phyloP scores from a whole-genome alignment of 768 basidiomycete species.

The Termitomyces titanicus region DNA sequence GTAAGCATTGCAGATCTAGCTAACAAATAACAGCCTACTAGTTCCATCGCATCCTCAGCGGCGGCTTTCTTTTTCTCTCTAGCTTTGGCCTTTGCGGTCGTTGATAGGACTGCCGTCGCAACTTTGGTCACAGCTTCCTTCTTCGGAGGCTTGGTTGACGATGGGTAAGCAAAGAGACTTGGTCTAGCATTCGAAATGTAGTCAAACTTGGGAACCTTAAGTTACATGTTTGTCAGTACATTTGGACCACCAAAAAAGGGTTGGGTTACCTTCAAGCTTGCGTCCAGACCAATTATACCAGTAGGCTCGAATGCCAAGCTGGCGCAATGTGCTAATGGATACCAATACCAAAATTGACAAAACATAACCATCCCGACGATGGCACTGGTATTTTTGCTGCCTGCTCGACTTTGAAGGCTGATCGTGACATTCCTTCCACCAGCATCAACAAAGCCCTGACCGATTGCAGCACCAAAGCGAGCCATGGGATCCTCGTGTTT shows the following conservation, averaged over 20 bases:
- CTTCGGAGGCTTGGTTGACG: slow-evolving; percentile 81
- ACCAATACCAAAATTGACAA: slow-evolving; percentile 99
- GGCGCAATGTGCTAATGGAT: slow-evolving; percentile 91
- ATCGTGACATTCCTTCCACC: slow-evolving; percentile 97
- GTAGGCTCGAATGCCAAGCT: slow-evolving; percentile 94
- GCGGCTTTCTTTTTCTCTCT: slow-evolving; percentile 91
- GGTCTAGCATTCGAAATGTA: slow-evolving; percentile 88
- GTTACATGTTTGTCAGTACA: slow-evolving; percentile 4
- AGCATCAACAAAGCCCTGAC: slow-evolving; percentile 96
- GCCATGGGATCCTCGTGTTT: slow-evolving; percentile 99
- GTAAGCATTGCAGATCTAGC: slow-evolving; percentile 9
- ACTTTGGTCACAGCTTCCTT: slow-evolving; percentile 92
- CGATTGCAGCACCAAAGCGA: slow-evolving; percentile 92
- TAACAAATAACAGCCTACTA: slow-evolving; percentile 41
- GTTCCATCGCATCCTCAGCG: slow-evolving; percentile 80
- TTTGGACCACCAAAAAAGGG: neutral
- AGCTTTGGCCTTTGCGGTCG: slow-evolving; percentile 95
- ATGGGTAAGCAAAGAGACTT: slow-evolving; percentile 90
- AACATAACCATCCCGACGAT: slow-evolving; percentile 98
- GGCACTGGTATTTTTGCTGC: slow-evolving; percentile 88
- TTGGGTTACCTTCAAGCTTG: slow-evolving; percentile 66
- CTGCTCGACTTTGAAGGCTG: slow-evolving; percentile 88
- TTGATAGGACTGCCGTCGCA: slow-evolving; percentile 92
- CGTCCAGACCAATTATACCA: slow-evolving; percentile 88
- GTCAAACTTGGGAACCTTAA: slow-evolving; percentile 88